A percentile compares a stretch with the other conserved stretches of the same genome.
Evolutionary conservation across 352 stramenopile species (phyloP).

Genomic region (Globisporangium uncinulatum): DNA sequence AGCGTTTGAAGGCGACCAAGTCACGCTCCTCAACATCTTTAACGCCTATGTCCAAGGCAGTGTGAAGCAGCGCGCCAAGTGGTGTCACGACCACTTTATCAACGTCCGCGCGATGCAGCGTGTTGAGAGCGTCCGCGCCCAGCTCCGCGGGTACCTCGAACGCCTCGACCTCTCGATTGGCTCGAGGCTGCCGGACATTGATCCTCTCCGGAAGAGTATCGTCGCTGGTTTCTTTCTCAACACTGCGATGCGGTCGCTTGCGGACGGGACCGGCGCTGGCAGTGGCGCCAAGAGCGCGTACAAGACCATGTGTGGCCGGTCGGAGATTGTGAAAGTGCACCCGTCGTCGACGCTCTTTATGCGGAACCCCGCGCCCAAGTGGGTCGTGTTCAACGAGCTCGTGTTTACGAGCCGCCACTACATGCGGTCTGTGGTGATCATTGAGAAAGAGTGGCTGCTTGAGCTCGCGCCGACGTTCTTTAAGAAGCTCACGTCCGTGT

Average conservation of each 20-base stretch:
- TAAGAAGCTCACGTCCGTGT: constrained; percentile 38
- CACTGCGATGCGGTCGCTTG: constrained; percentile 80
- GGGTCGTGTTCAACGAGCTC: constrained; percentile 87
- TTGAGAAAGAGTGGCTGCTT: constrained; percentile 88
- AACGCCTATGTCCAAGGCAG: constrained; percentile 69
- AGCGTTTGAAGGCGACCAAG: constrained; percentile 80
- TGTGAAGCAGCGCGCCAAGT: constrained; percentile 79
- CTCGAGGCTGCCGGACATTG: constrained; percentile 71
- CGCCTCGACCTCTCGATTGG: constrained; percentile 62
- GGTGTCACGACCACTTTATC: constrained; percentile 84
- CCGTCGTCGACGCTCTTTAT: constrained; percentile 86
- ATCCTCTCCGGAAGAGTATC: constrained; percentile 84
- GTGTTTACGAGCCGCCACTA: constrained; percentile 91
- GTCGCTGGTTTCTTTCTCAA: constrained; percentile 87
- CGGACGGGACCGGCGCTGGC: constrained; percentile 42
- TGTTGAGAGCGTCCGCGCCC: constrained; percentile 75
- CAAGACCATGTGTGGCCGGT: constrained; percentile 82
- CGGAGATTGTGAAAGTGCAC: constrained; percentile 85
- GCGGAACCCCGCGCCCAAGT: constrained; percentile 83
- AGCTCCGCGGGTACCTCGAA: constrained; percentile 67
- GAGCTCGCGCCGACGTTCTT: constrained; percentile 84
- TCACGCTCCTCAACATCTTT: constrained; percentile 82
- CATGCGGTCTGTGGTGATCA: constrained; percentile 81
- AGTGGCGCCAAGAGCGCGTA: constrained; percentile 69
- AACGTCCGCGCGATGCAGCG: constrained; percentile 79